Evolutionary conservation across 2,329 filamentous ascomycete species (phyloP), one percentile per base, ranked within the genome.

Genomic region (Beauveria sp.): DNA sequence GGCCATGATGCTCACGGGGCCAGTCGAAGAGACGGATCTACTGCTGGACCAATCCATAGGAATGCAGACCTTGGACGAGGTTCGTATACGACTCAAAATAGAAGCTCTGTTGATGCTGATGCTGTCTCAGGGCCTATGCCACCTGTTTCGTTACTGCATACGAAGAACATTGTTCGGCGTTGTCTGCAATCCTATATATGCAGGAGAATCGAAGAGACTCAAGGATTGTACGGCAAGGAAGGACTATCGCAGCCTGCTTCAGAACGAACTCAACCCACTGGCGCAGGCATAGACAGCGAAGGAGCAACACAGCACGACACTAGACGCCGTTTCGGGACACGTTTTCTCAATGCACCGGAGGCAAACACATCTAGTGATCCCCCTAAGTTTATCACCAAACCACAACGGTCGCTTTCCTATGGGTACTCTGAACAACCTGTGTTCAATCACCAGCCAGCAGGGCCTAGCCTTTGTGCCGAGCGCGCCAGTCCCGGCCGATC

Each of bases 351-450:
- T 34, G 8, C 51, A 1, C 57, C 57, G 9, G 24, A 18, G 34
- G 34, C 28, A 24, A 43, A 30, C 9, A 14, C 51, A 10, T 14
- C 20, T 12, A 6, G 7, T 40, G 58, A 37, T 9, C 12, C n/a
- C 9, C 44, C 47, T 3, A 52, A 12, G 16, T 12, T 24, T 12
- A 37, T 52, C 14, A 30, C 6, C 6, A 61, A 54, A 41, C 34
- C 54, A 12, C 60, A 58, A 47, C 68, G 77, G 53, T 77, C 79
- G 1, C 75, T 77, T 59, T 82, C 80, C 4, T 76, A 77, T 24
- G 79, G 78, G 0, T 75, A 77, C 62, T 70, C 76, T 5, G 76
- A 81, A 56, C 67, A 73, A 37, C 72, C 72, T 7, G 63, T 67
- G 5, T 62, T 67, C 43, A 46, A n/a, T n/a, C 20, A 54, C 28